phyloP scores from a whole-genome alignment of 1,139 yeast genomes.

The Casaregolazyma suthepensis region DNA sequence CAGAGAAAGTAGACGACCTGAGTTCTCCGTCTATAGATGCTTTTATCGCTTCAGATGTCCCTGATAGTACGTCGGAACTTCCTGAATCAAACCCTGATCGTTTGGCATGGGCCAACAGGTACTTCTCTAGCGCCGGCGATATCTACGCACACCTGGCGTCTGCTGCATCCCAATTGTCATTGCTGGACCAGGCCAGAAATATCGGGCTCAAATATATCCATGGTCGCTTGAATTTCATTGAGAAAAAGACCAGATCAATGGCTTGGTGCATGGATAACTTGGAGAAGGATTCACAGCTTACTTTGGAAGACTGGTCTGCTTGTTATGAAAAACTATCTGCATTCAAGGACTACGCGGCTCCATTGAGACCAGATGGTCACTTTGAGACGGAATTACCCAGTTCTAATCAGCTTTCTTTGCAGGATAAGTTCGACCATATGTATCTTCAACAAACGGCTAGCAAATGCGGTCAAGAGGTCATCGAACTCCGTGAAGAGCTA shows the following conservation, averaged over 20 bases:
- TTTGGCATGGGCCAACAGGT: slow-evolving; percentile 16
- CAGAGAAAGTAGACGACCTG: slow-evolving; percentile 11
- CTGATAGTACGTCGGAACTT: neutral
- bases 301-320: slow-evolving; percentile 20
- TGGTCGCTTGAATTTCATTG: slow-evolving; percentile 19
- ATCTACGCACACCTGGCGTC: neutral
- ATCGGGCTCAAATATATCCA: slow-evolving; percentile 28
- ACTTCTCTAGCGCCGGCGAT: slow-evolving; percentile 12
- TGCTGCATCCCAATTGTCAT: slow-evolving; percentile 13
- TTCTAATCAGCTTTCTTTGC: neutral
- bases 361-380: neutral
- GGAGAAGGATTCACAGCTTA: slow-evolving; percentile 22
- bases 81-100: neutral
- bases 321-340: neutral
- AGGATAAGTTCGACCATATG: slow-evolving; percentile 18
- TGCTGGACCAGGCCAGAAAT: slow-evolving; percentile 25
- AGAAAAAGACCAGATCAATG: slow-evolving; percentile 10
- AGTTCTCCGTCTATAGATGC: neutral
- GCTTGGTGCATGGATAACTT: slow-evolving; percentile 17
- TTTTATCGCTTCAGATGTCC: neutral
- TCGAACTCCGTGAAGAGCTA: slow-evolving; percentile 2
- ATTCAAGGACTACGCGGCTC: neutral
- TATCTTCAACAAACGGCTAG: slow-evolving; percentile 6
- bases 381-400: neutral
- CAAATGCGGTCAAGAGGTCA: neutral